phyloP scores from a whole-genome alignment of 345 rosid genomes.

The Pistacia integerrima region DNA sequence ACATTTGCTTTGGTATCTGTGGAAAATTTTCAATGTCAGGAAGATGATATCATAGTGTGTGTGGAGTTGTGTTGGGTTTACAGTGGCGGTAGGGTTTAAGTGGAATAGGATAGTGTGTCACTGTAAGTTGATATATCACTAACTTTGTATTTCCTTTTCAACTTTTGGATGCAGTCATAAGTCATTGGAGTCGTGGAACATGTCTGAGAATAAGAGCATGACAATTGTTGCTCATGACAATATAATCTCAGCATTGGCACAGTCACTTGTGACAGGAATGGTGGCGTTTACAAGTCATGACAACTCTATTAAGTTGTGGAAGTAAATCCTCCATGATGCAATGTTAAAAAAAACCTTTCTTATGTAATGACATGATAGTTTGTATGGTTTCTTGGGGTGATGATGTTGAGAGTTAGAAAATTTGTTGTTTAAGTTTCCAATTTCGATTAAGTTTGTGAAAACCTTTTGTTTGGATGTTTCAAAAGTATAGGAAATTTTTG shows the following conservation, averaged over 20 bases:
- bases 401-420: too few relatives aligned
- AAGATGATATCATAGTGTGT: neutral
- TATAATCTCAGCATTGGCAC: constrained; percentile 57
- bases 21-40: neutral
- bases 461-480: too few relatives aligned
- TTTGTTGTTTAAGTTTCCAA: too few relatives aligned
- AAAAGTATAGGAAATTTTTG: too few relatives aligned
- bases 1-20: neutral
- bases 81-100: neutral
- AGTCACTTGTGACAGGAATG: constrained; percentile 49
- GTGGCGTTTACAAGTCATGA: constrained; percentile 76
- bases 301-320: constrained; percentile 64
- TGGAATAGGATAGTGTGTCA: neutral
- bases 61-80: neutral
- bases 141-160: neutral
- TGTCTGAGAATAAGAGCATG: constrained; percentile 62
- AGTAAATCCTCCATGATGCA: constrained; percentile 25
- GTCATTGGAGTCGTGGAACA: constrained; percentile 63
- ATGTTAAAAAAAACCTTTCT: too few relatives aligned
- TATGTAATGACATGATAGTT: too few relatives aligned
- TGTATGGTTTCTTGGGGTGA: too few relatives aligned
- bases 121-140: neutral
- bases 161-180: constrained; percentile 34
- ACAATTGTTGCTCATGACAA: constrained; percentile 52
- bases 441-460: too few relatives aligned